phyloP scores from a whole-genome alignment of 2,329 filamentous ascomycete species.

The Talaromyces pinophilus region DNA sequence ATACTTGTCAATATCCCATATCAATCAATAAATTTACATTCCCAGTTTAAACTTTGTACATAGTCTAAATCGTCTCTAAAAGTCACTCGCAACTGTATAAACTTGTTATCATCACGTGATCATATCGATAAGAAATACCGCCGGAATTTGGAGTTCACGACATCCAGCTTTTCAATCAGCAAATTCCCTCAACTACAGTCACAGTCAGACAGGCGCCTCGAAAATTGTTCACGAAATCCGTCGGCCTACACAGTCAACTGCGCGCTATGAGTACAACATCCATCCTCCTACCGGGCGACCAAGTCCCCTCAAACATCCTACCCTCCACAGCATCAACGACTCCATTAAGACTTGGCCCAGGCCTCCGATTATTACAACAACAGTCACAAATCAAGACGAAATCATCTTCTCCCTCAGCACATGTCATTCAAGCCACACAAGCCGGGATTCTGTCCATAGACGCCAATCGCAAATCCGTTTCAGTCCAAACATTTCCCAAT shows the following conservation, averaged over 20 bases:
- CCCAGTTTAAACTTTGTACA: not conserved
- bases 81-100: not conserved
- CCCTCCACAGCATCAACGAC: constrained; percentile 64
- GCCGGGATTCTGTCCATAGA: constrained; percentile 43
- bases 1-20: not conserved
- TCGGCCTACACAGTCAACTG: not conserved
- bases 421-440: constrained; percentile 36
- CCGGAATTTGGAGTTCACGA: constrained; percentile 7
- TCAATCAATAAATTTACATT: not conserved
- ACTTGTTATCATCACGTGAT: constrained; percentile 21
- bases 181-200: not conserved
- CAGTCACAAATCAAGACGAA: constrained; percentile 63
- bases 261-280: constrained; percentile 57
- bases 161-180: not conserved
- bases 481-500: constrained; percentile 40
- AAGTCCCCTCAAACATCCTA: constrained; percentile 65
- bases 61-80: not conserved
- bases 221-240: not conserved
- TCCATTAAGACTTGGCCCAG: constrained; percentile 78
- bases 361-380: constrained; percentile 77
- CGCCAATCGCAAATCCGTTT: constrained; percentile 42
- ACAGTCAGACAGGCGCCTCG: not conserved
- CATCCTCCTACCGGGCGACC: constrained; percentile 82
- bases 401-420: constrained; percentile 58
- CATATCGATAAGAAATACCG: constrained; percentile 20